Percentiles rank a stretch among this genome's conserved stretches.
Conservation (phyloP, 1,284 basidiomycete genomes). For the Tremellales sp. region DNA sequence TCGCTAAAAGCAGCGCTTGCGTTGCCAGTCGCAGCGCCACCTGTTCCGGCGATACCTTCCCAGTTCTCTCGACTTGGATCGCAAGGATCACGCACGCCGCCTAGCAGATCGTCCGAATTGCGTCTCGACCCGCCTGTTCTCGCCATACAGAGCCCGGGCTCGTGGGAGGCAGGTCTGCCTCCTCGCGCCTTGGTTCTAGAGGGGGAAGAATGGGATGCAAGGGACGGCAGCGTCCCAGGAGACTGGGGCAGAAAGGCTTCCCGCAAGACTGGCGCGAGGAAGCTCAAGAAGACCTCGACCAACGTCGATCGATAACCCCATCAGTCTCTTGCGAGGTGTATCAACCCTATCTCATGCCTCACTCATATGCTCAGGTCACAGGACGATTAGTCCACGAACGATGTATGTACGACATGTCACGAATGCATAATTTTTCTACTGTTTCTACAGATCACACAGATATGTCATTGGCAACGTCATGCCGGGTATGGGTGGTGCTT, state of each 20-base stretch:
- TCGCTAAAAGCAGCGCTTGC: constrained; percentile 39
- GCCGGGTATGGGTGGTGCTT: no score
- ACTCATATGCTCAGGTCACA: no score
- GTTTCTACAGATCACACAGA: no score
- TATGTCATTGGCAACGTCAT: no score
- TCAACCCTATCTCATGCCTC: no score
- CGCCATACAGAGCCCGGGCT: constrained; percentile 41
- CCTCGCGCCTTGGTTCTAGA: constrained; percentile 41
- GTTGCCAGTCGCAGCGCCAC: constrained; percentile 27
- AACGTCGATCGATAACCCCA: no score
- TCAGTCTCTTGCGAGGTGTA: no score
- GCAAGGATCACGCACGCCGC: constrained; percentile 1
- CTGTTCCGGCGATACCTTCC: constrained; percentile 31
- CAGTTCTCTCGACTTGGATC: constrained; percentile 12
- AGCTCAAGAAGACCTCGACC: constrained; percentile 13
- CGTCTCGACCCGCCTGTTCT: constrained; percentile 28
- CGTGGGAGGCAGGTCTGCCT: constrained; percentile 39
- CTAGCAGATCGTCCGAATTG: background rate
- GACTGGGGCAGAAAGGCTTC: constrained; percentile 20
- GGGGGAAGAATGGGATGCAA: constrained; percentile 46
- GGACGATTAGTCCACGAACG: no score
- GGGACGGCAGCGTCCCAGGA: constrained; percentile 17
- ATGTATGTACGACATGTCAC: no score
- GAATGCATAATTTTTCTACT: no score
- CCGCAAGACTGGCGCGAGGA: constrained; percentile 1